Evolutionary conservation across 257 asterid genomes (phyloP), one percentile per base, ranked within the genome.

Genomic region (Nicotiana otophora): DNA sequence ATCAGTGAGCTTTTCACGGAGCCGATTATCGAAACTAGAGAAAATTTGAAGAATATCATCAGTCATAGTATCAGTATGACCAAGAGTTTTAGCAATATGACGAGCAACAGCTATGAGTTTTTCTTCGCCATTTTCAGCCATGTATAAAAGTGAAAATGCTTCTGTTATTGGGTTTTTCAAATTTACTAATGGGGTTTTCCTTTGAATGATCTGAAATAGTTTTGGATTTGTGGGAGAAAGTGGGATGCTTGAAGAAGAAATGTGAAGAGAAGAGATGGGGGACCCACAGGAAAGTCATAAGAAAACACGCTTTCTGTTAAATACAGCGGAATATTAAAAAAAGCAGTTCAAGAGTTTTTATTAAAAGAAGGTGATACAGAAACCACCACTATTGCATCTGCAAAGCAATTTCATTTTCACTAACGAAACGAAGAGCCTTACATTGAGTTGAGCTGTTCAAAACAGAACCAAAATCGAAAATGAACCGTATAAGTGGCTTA

Each of bases 51-150:
- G 90, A 23, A 96, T 96, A 78, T 96, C 98, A 61, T 93, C 99
- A 19, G 99, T 89, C 97, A 93, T 96, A 81, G 89, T 94, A 83
- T 94, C 97, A 34, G 92, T 92, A 80, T 93, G 91, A 83, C 98
- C 99, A 10, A 96, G 96, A 2, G 98, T 91, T 87, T 91, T 94
- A 9, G 99, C 99, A 67, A 96, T 96, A 89, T 96, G 97, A 68
- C 99, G 98, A 11, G 99, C 99, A 2, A 94, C 95, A 10, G 97
- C 98, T 51, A 95, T 92, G 28, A 95, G 89, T 92, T 95, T 95
- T 84, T 95, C 97, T 86, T 95, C 99, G 3, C 98, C 99, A 89
- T 93, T 93, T 70, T 94, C 99, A 80, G 96, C 95, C 99, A 94
- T 94, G 30, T 80, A 53, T 85, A 83, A 84, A 78, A 76, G 4